phyloP scores from a whole-genome alignment of 768 basidiomycete genomes.

The Dacryopinax primogenitus region DNA sequence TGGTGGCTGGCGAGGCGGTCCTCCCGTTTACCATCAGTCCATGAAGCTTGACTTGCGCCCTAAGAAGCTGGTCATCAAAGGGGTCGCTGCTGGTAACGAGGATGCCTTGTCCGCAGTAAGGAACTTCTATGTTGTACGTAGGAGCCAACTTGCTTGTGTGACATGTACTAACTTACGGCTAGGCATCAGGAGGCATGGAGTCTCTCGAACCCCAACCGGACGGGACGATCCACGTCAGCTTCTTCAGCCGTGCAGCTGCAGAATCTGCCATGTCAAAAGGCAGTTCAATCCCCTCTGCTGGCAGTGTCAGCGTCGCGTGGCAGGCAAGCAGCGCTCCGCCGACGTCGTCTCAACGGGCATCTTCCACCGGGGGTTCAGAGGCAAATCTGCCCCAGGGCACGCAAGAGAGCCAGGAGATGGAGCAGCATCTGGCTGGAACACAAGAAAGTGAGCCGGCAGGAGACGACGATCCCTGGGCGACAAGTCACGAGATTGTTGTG shows the following conservation, averaged over 20 bases:
- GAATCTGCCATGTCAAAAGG: slow-evolving; percentile 2
- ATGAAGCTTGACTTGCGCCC: slow-evolving; percentile 89
- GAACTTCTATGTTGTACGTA: slow-evolving; percentile 68
- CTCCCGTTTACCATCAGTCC: slow-evolving; percentile 41
- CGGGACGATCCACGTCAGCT: neutral
- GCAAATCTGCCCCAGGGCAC: neutral
- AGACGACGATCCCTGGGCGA: slow-evolving; percentile 2
- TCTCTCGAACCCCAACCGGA: slow-evolving; percentile 4
- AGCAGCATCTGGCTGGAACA: neutral
- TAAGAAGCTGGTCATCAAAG: slow-evolving; percentile 63
- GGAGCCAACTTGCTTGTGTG: neutral
- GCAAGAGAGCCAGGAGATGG: slow-evolving; percentile 7
- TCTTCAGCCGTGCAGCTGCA: neutral
- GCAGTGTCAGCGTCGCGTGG: neutral
- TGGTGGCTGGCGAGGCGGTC: slow-evolving; percentile 49
- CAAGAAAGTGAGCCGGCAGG: neutral
- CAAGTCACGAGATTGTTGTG: neutral
- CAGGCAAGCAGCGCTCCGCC: neutral
- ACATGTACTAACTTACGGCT: neutral
- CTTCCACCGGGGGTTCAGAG: neutral
- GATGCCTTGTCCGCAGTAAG: slow-evolving; percentile 42
- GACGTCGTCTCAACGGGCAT: neutral
- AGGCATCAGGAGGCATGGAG: neutral
- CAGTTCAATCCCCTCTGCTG: neutral
- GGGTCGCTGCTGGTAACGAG: slow-evolving; percentile 39